These are phyloP conservation scores for Penicillium sp. DNA, from an alignment of 2,329 filamentous ascomycete species.

Conservation along the genomic window DNA sequence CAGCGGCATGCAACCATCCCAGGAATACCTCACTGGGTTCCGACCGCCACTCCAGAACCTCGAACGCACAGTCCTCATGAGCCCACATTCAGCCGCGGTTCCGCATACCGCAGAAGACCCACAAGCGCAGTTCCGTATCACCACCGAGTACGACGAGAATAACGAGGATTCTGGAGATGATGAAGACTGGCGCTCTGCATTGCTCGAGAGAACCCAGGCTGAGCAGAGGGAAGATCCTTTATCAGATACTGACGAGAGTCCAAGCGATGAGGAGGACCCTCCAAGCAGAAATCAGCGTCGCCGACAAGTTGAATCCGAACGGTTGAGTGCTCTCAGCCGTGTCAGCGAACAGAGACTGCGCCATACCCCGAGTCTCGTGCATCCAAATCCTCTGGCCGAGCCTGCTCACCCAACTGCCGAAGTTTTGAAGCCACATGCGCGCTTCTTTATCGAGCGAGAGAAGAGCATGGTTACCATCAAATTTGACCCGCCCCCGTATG, in stretches of 20 bases:
- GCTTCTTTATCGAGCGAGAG: constrained; percentile 78
- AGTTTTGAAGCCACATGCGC: constrained; percentile 70
- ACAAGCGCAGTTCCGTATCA: constrained; percentile 36
- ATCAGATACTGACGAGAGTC: constrained; percentile 35
- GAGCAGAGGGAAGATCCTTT: constrained; percentile 25
- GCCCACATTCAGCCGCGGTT: constrained; percentile 25
- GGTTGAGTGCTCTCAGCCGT: constrained; percentile 18
- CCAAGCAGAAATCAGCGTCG: constrained; percentile 25
- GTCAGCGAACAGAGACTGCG: constrained; percentile 22
- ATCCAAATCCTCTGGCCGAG: constrained; percentile 25
- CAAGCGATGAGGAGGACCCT: constrained; percentile 28
- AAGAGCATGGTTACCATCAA: constrained; percentile 84
- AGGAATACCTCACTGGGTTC: constrained; percentile 42
- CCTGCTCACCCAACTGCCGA: constrained; percentile 32
- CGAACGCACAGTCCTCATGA: constrained; percentile 29
- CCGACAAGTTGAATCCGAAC: constrained; percentile 29
- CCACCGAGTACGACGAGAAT: constrained; percentile 40
- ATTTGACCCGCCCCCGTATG: constrained; percentile 57
- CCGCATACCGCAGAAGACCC: constrained; percentile 26
- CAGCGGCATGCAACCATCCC: constrained; percentile 35
- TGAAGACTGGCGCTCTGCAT: constrained; percentile 24
- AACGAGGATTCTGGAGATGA: constrained; percentile 33
- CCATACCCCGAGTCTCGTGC: constrained; percentile 28
- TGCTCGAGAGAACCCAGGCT: constrained; percentile 34
- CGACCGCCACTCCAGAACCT: constrained; percentile 39